Conservation (phyloP, 1,284 basidiomycete species). For the Leccinum subfulvum region DNA sequence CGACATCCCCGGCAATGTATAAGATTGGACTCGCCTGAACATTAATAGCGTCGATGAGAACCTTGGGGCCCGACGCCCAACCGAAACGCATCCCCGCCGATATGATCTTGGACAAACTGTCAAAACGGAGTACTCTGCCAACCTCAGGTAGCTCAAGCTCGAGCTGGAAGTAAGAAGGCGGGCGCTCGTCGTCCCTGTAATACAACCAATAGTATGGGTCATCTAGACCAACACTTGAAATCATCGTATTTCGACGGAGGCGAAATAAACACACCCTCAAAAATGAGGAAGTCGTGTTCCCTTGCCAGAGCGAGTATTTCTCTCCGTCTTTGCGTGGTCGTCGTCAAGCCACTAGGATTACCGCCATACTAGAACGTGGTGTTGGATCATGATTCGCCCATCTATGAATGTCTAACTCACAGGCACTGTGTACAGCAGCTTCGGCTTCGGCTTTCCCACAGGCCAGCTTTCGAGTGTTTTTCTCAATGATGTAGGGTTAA, state of each 20-base stretch:
- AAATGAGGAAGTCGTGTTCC: constrained; percentile 74
- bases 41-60: constrained; percentile 72
- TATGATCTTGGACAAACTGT: constrained; percentile 83
- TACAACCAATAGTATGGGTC: constrained; percentile 58
- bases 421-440: constrained; percentile 78
- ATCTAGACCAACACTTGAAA: constrained; percentile 38
- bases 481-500: constrained; percentile 61
- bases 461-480: constrained; percentile 75
- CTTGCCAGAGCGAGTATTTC: constrained; percentile 72
- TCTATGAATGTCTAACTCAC: constrained; percentile 36
- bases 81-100: constrained; percentile 79
- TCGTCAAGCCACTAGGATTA: constrained; percentile 80
- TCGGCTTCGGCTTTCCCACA: constrained; percentile 66
- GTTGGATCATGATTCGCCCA: neutral
- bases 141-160: constrained; percentile 58
- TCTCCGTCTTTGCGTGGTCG: constrained; percentile 65
- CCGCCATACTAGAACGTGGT: constrained; percentile 56
- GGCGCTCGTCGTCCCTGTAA: constrained; percentile 38
- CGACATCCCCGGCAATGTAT: neutral
- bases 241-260: neutral
- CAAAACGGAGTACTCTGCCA: constrained; percentile 77
- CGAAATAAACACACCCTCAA: constrained; percentile 50
- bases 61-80: constrained; percentile 74
- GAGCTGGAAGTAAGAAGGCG: constrained; percentile 74
- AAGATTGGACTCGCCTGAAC: constrained; percentile 46